Conservation (phyloP, 495 filamentous ascomycete genomes). For the Peziza echinospora region DNA sequence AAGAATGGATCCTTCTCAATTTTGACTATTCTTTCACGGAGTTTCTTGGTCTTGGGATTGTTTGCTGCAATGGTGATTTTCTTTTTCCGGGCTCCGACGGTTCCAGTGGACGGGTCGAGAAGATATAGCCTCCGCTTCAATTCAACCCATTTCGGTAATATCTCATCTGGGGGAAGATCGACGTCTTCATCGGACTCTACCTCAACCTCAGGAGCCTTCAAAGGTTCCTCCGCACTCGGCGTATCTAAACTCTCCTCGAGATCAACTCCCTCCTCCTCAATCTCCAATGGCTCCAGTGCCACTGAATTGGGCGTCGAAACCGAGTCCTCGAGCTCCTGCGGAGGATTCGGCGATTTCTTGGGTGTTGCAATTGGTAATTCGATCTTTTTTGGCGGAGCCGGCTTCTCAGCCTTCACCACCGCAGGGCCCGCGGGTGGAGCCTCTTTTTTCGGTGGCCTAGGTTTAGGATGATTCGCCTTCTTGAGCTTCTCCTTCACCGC, state of each 20-base stretch:
- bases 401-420: slow-evolving; percentile 2
- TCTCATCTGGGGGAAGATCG: slow-evolving; percentile 46
- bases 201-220: slow-evolving; percentile 17
- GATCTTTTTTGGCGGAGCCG: not conserved
- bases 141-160: slow-evolving; percentile 54
- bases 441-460: not conserved
- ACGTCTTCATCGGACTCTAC: slow-evolving; percentile 27
- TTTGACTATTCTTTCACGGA: slow-evolving; percentile 20
- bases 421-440: not conserved
- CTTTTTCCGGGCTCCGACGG: slow-evolving; percentile 26
- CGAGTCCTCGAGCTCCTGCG: not conserved
- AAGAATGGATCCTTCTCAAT: slow-evolving; percentile 33
- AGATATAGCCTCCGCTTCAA: slow-evolving; percentile 48
- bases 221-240: slow-evolving; percentile 9
- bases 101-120: slow-evolving; percentile 43
- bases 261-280: slow-evolving; percentile 11
- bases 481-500: too few species aligned
- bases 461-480: too few species aligned
- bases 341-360: slow-evolving; percentile 6
- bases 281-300: not conserved
- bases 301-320: not conserved
- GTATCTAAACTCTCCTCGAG: slow-evolving; percentile 20
- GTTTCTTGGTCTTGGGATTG: slow-evolving; percentile 8
- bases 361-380: not conserved
- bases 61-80: slow-evolving; percentile 19